These are phyloP conservation scores for Leucosporidium scottii DNA, from an alignment of 768 basidiomycete genomes.

Conservation along the genomic window DNA sequence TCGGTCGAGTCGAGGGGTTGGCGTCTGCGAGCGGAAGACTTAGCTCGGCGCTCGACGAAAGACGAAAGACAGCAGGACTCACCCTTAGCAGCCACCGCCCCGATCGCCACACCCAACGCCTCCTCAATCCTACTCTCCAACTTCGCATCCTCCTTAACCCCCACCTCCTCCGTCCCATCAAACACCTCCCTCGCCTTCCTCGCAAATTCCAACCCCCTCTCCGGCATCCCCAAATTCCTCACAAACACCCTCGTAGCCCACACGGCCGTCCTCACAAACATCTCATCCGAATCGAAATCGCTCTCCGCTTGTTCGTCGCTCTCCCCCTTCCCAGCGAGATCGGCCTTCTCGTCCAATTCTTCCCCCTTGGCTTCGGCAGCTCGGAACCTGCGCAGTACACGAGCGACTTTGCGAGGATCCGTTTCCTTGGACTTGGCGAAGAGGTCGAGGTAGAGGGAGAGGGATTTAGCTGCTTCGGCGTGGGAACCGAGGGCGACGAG, in stretches of 20 bases:
- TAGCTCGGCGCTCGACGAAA: not conserved
- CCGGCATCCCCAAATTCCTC: constrained; percentile 51
- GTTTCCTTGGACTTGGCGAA: constrained; percentile 76
- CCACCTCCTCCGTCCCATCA: not conserved
- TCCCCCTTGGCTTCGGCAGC: constrained; percentile 31
- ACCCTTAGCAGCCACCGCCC: constrained; percentile 66
- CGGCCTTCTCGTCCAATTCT: not conserved
- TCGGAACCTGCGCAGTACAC: constrained; percentile 38
- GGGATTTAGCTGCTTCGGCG: constrained; percentile 61
- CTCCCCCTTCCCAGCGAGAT: constrained; percentile 7
- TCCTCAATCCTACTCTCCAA: constrained; percentile 40
- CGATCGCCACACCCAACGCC: constrained; percentile 58
- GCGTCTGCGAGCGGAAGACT: constrained; percentile 49
- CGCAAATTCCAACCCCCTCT: constrained; percentile 57
- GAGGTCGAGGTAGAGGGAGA: constrained; percentile 74
- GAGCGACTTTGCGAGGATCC: constrained; percentile 40
- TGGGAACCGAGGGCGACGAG: constrained; percentile 53
- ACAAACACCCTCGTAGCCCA: constrained; percentile 74
- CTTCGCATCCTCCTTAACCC: constrained; percentile 14
- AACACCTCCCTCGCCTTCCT: constrained; percentile 41
- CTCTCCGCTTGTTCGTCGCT: constrained; percentile 22
- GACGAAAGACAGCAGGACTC: constrained; percentile 27
- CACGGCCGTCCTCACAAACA: constrained; percentile 71
- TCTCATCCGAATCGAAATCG: constrained; percentile 57
- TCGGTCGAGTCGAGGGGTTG: constrained; percentile 57